phyloP scores from a whole-genome alignment of 352 stramenopile genomes.

The Phytophthora melonis region DNA sequence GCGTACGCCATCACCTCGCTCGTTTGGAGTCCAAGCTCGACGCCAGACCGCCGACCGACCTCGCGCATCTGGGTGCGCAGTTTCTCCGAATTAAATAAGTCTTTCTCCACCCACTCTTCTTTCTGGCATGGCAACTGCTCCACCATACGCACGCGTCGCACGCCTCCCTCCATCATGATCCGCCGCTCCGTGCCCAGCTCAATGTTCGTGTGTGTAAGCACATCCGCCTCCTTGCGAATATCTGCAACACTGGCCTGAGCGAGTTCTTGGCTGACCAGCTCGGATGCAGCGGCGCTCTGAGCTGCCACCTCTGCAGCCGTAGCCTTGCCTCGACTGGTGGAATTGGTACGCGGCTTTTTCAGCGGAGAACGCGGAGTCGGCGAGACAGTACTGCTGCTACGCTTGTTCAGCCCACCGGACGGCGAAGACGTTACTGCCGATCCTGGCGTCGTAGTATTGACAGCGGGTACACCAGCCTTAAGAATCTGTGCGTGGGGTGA shows the following conservation, averaged over 20 bases:
- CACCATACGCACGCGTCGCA: slow-evolving; percentile 40
- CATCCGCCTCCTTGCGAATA: slow-evolving; percentile 85
- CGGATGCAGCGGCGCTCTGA: slow-evolving; percentile 31
- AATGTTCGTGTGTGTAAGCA: slow-evolving; percentile 86
- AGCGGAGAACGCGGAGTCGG: slow-evolving; percentile 77
- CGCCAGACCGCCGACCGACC: slow-evolving; percentile 55
- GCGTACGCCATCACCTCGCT: slow-evolving; percentile 88
- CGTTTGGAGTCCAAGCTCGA: slow-evolving; percentile 62
- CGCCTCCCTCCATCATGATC: slow-evolving; percentile 78
- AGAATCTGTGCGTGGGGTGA: slow-evolving; percentile 41
- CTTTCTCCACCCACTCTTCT: slow-evolving; percentile 81
- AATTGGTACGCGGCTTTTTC: slow-evolving; percentile 75
- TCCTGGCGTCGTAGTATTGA: slow-evolving; percentile 19
- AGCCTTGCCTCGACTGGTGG: slow-evolving; percentile 42
- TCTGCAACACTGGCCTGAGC: slow-evolving; percentile 71
- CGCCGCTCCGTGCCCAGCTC: slow-evolving; percentile 77
- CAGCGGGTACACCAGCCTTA: slow-evolving; percentile 17
- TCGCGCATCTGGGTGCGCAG: slow-evolving; percentile 68
- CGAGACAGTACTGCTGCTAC: slow-evolving; percentile 59
- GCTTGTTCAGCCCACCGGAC: slow-evolving; percentile 55
- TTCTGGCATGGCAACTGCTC: slow-evolving; percentile 77
- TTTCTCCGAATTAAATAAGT: slow-evolving; percentile 82
- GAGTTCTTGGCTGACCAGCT: slow-evolving; percentile 62
- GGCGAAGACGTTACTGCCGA: slow-evolving; percentile 45
- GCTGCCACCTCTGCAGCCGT: slow-evolving; percentile 44